Evolutionary conservation across 305 asterid genomes (phyloP).

Genomic region (Fraxinus velutina): DNA sequence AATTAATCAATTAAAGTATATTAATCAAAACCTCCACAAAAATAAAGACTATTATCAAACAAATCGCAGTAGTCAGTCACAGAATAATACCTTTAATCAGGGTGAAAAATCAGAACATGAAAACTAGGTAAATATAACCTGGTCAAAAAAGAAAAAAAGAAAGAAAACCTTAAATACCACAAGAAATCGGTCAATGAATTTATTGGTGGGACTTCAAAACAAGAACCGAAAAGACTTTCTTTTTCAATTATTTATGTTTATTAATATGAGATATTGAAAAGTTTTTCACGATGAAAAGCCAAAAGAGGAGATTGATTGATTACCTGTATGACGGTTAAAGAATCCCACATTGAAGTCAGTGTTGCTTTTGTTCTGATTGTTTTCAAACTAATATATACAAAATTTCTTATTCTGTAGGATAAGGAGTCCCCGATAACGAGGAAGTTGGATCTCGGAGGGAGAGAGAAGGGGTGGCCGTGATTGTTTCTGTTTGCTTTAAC

Average conservation of each 20-base stretch:
- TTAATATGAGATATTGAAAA: constrained; percentile 25
- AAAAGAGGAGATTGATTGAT: constrained; percentile 12
- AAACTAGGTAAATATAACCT: constrained; percentile 25
- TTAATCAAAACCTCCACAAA: constrained; percentile 17
- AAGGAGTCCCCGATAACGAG: constrained; percentile 28
- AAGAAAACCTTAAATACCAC: constrained; percentile 20
- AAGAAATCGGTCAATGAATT: constrained; percentile 18
- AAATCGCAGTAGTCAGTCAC: constrained; percentile 26
- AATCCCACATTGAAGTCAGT: constrained; percentile 32
- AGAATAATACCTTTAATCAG: constrained; percentile 21
- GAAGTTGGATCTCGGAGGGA: constrained; percentile 35
- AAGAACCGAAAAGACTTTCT: constrained; percentile 20
- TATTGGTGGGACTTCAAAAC: constrained; percentile 19
- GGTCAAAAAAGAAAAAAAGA: constrained; percentile 1
- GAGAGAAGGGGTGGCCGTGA: constrained; percentile 14
- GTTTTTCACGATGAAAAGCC: constrained; percentile 15
- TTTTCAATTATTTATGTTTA: constrained; percentile 19
- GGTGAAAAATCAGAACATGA: constrained; percentile 25
- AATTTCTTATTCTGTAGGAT: constrained; percentile 5
- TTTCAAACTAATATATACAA: background rate
- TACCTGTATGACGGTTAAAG: constrained; percentile 34
- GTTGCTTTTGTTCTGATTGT: constrained; percentile 4
- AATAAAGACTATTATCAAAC: constrained; percentile 18
- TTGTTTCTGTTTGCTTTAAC: background rate
- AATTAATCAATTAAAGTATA: background rate